Evolutionary conservation across 202 grass and related monocot species (phyloP), one percentile per base, ranked within the genome.

Genomic region (Hordeum pubiflorum): DNA sequence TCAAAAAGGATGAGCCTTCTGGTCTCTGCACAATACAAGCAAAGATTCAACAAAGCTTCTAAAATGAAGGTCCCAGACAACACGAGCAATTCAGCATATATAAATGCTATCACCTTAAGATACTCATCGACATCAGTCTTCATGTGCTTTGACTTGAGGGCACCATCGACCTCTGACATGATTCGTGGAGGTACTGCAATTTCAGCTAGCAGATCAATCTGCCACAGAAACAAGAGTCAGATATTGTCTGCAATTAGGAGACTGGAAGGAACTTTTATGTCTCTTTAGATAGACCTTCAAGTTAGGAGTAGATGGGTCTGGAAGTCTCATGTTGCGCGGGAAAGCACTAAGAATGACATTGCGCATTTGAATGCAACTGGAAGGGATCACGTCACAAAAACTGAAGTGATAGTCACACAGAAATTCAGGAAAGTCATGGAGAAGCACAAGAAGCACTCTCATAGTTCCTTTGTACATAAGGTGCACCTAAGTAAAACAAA

Each of bases 371-470:
- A 97, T 97, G 86, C 93, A 97, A 75, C 77, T 92, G 27, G 93
- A 76, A 83, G 93, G 93, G 38, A 97, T 92, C 50, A 90, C 88
- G 76, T 92, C 90, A 84, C 93, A 97, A 60, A 97, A 97, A 89
- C 88, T 92, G 78, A 97, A 90, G 83, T 97, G 93, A 71, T 92
- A 91, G 44, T 92, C 88, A 38, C 93, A 97, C 58, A 97, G 86
- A 87, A 97, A 97, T 84, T 97, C 93, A 80, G 90, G 93, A 44
- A 97, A 97, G 60, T 97, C 93, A 52, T 97, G 93, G 5, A 92
- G 80, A 70, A 96, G 83, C 39, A 96, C 90, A 58, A 96, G 93
- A 11, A 92, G 85, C 33, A 92, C 88, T 58, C 88, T 79, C 76
- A 92, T 78, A 82, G 90, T 90, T 34, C 93, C 93, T 86, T 86